Conservation (phyloP, 306 rosid genomes). For the Adenanthera pavonina region DNA sequence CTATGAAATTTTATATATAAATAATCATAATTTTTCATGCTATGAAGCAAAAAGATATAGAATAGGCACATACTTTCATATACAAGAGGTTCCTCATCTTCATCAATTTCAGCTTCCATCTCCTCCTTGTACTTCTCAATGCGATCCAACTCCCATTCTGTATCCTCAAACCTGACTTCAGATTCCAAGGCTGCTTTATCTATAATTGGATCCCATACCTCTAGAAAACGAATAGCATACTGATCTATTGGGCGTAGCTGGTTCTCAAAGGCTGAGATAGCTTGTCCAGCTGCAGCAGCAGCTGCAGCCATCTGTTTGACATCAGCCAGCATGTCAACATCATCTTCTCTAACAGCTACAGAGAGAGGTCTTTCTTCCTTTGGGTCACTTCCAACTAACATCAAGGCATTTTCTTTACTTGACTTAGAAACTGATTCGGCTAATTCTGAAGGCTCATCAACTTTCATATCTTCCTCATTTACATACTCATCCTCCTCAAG, state of each 20-base stretch:
- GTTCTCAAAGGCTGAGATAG: constrained; percentile 79
- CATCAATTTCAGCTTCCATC: constrained; percentile 99
- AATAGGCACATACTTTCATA: constrained; percentile 80
- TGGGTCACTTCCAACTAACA: constrained; percentile 53
- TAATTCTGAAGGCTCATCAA: constrained; percentile 75
- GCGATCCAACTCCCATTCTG: constrained; percentile 98
- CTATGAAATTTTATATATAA: constrained; percentile 17
- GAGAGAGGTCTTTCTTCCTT: constrained; percentile 66
- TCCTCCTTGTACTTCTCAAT: constrained; percentile 97
- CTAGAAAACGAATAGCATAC: constrained; percentile 95
- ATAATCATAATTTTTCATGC: constrained; percentile 10
- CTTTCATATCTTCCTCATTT: constrained; percentile 80
- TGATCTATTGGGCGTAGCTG: constrained; percentile 91
- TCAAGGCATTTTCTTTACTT: constrained; percentile 59
- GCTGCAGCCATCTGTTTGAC: constrained; percentile 96
- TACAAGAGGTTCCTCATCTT: constrained; percentile 98
- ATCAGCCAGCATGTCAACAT: constrained; percentile 92
- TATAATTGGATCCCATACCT: constrained; percentile 92
- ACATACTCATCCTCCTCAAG: constrained; percentile 90
- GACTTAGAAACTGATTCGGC: constrained; percentile 54
- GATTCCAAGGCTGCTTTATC: constrained; percentile 86
- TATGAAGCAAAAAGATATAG: constrained; percentile 32
- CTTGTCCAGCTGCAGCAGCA: constrained; percentile 94
- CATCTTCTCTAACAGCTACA: constrained; percentile 70
- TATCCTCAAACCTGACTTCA: constrained; percentile 89